Evolutionary conservation across 2,329 filamentous ascomycete genomes (phyloP).

Genomic region (Hymenoscyphus albidus): DNA sequence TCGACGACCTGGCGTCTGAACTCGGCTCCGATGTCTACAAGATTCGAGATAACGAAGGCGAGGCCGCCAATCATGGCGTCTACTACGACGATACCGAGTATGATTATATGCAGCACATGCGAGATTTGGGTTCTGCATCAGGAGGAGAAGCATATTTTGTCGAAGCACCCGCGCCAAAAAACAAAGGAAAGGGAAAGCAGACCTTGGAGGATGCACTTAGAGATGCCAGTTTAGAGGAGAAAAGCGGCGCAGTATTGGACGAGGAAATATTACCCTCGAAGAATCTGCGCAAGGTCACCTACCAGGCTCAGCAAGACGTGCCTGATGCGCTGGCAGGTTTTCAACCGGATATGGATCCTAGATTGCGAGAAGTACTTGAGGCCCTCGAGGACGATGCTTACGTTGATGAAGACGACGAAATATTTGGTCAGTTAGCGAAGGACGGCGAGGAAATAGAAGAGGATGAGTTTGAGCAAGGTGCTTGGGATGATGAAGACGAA

Average conservation of each 20-base stretch:
- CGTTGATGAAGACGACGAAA: constrained; percentile 76
- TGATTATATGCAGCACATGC: constrained; percentile 99
- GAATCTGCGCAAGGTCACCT: constrained; percentile 71
- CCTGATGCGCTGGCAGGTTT: constrained; percentile 91
- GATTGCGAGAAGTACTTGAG: constrained; percentile 84
- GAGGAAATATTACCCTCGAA: constrained; percentile 75
- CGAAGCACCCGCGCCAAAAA: constrained; percentile 59
- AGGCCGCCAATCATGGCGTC: constrained; percentile 89
- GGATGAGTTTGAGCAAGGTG: constrained; percentile 71
- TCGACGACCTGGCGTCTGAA: constrained; percentile 72
- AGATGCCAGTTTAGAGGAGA: constrained; percentile 53
- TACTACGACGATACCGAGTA: constrained; percentile 95
- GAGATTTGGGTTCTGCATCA: constrained; percentile 68
- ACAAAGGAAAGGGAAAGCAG: constrained; percentile 71
- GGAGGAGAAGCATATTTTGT: constrained; percentile 81
- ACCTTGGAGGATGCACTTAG: constrained; percentile 79
- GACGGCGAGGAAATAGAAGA: constrained; percentile 71
- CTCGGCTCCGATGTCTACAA: constrained; percentile 62
- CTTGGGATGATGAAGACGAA: constrained; percentile 60
- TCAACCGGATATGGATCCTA: constrained; percentile 95
- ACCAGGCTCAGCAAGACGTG: constrained; percentile 89
- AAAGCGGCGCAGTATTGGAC: constrained; percentile 59
- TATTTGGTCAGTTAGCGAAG: constrained; percentile 71
- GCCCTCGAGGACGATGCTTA: constrained; percentile 94
- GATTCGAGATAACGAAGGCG: constrained; percentile 86